phyloP scores from a whole-genome alignment of 148 eudicot species.

The Talinum fruticosum region DNA sequence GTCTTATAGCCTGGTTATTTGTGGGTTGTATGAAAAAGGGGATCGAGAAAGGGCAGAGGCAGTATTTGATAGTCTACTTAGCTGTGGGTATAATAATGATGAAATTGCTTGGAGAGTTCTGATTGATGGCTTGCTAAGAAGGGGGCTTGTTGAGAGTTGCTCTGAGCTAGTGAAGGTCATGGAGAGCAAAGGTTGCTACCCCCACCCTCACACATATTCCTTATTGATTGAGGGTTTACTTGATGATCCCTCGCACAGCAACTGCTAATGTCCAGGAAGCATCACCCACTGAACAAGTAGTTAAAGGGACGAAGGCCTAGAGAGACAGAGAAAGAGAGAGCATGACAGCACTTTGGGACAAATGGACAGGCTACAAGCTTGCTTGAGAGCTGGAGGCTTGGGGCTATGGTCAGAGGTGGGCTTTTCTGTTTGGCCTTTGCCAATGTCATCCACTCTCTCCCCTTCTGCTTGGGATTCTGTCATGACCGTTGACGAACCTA shows the following conservation, averaged over 20 bases:
- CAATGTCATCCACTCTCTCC: too few relatives aligned
- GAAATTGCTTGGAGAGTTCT: conserved; percentile 86
- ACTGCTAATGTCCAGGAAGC: too few relatives aligned
- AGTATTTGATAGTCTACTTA: conserved; percentile 52
- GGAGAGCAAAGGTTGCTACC: conserved; percentile 59
- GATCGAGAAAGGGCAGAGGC: conserved; percentile 46
- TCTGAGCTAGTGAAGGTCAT: conserved; percentile 56
- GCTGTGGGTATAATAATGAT: conserved; percentile 62
- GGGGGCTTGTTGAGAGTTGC: conserved; percentile 50
- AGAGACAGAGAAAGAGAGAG: too few relatives aligned
- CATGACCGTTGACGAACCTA: too few relatives aligned
- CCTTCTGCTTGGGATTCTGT: too few relatives aligned
- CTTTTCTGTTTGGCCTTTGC: too few relatives aligned
- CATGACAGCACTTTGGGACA: too few relatives aligned
- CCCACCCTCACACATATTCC: conserved; percentile 51
- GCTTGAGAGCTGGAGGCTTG: too few relatives aligned
- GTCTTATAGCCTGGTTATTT: conserved; percentile 49
- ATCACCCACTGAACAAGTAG: too few relatives aligned
- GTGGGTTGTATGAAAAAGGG: conserved; percentile 62
- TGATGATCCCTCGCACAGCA: conserved; percentile 8
- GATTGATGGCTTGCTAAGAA: conserved; percentile 65
- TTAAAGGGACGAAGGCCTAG: too few relatives aligned
- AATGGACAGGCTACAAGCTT: too few relatives aligned
- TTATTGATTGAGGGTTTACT: conserved; percentile 49
- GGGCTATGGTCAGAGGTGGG: too few relatives aligned